Base-by-base conservation (phyloP, 1,139 yeast genomes). In the Pichia sp. region DNA sequence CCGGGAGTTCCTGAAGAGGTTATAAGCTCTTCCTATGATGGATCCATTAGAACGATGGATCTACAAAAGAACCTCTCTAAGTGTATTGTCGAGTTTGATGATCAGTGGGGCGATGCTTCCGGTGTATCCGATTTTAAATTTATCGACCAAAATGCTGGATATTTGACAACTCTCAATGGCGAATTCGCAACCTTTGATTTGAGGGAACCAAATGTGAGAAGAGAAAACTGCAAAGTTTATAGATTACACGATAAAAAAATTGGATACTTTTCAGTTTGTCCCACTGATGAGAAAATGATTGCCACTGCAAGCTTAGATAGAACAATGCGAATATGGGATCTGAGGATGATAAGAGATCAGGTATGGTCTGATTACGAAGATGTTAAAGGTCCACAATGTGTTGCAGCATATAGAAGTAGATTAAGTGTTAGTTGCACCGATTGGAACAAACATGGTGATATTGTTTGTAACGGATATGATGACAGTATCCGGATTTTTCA, bases 391-490 rank as follows among this genome's bases (percentile, higher is more conserved):
- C 84, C 86, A 0, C 82, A 80, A 59, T 64, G 75, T 43, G 77
- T 79, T 57, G 93, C 93, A 0, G 75, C 81, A 11, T 92, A 84
- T 65, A 70, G 77, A 23, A 87, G 96, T 5, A 73, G 96, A 55
- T 74, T 92, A 41, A 88, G 96, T 53, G 82, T 92, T 0, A 89
- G 97, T 32, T 80, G 85, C 42, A 92, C 92, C 0, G 95, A 89
- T 56, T 93, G 96, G 93, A 90, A 90, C 61, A 66, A 72, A 2
- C 76, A 80, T 5, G 90, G 90, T 56, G 82, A 84, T 56, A 74
- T 93, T 54, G 96, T 92, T 0, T 87, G 95, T 68, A 92, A 93
- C 67, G 97, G 98, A 0, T 93, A 93, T 65, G 98, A 90, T 67
- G 95, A 93, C 66, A 81, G 87, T 0, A 79, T 93, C 41, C 75